phyloP scores from a whole-genome alignment of 2,329 filamentous ascomycete genomes.

The Neopestalotiopsis sp. region DNA sequence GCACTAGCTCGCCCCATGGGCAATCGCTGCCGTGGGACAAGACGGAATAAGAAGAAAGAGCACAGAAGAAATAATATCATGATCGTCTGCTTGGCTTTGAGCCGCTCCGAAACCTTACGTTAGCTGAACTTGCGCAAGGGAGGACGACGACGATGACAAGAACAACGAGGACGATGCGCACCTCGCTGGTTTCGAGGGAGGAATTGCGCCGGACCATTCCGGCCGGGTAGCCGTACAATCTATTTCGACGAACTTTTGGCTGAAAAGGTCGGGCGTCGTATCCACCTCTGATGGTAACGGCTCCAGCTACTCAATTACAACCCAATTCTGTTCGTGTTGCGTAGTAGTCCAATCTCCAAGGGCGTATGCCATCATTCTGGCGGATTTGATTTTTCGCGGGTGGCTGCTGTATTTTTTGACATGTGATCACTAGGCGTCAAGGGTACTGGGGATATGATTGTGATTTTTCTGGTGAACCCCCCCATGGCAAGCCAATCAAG shows the following conservation, averaged over 20 bases:
- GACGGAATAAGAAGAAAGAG: neutral
- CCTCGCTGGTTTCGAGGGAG: neutral
- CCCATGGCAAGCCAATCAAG: neutral
- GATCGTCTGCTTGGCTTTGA: neutral
- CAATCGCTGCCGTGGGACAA: neutral
- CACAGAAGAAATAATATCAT: neutral
- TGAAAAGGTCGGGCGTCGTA: neutral
- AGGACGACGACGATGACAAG: too few relatives aligned
- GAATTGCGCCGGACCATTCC: neutral
- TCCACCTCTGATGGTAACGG: neutral
- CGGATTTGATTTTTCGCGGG: neutral
- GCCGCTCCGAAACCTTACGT: too few relatives aligned
- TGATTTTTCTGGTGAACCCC: constrained; percentile 1
- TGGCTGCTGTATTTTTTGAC: neutral
- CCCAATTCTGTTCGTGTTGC: neutral
- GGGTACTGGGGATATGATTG: neutral
- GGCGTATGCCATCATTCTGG: neutral
- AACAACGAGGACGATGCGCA: too few relatives aligned
- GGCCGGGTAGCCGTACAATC: neutral
- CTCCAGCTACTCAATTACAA: neutral
- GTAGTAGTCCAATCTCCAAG: neutral
- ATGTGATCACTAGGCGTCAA: neutral
- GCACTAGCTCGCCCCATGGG: constrained; percentile 2
- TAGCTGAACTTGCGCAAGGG: too few relatives aligned
- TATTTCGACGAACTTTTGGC: neutral